Conservation (phyloP, 2,329 filamentous ascomycete species). For the Paecilomyces variotii region DNA sequence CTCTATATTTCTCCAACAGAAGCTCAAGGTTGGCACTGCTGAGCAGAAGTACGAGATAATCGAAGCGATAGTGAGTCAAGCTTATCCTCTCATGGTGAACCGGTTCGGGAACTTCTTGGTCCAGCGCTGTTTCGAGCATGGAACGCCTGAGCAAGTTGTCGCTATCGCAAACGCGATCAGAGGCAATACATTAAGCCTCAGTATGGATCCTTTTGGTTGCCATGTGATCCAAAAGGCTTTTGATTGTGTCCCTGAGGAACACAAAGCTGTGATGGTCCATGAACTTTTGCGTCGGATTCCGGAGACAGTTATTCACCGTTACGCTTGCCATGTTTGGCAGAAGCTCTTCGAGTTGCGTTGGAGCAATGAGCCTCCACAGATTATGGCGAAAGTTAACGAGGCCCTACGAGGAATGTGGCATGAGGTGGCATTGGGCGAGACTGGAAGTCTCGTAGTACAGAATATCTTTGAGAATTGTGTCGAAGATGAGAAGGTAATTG, state of each 20-base stretch:
- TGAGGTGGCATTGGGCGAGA: conserved; percentile 93
- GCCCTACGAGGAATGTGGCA: conserved; percentile 96
- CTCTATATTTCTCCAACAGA: conserved; percentile 97
- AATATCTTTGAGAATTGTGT: conserved; percentile 99
- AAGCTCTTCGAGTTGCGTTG: conserved; percentile 97
- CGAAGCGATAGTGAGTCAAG: conserved; percentile 88
- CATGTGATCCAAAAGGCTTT: conserved; percentile 99
- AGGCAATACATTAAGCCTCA: conserved; percentile 85
- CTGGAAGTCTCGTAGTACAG: conserved; percentile 93
- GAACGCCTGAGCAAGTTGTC: conserved; percentile 86
- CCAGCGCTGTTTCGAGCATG: conserved; percentile 97
- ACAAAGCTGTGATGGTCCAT: conserved; percentile 98
- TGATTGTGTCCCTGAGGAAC: conserved; percentile 92
- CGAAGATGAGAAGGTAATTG: conserved; percentile 86
- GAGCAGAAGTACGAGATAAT: conserved; percentile 98
- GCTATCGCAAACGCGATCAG: conserved; percentile 91
- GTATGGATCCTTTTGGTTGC: conserved; percentile 97
- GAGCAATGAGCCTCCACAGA: conserved; percentile 88
- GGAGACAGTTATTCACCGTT: conserved; percentile 96
- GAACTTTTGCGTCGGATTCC: conserved; percentile 91
- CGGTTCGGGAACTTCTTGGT: conserved; percentile 98
- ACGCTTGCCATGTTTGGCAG: conserved; percentile 99
- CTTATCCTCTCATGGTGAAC: conserved; percentile 95
- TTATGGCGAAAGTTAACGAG: conserved; percentile 98
- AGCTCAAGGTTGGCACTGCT: conserved; percentile 89